Evolutionary conservation across 352 stramenopile genomes (phyloP).

Genomic region (Phytophthora sansomeana): DNA sequence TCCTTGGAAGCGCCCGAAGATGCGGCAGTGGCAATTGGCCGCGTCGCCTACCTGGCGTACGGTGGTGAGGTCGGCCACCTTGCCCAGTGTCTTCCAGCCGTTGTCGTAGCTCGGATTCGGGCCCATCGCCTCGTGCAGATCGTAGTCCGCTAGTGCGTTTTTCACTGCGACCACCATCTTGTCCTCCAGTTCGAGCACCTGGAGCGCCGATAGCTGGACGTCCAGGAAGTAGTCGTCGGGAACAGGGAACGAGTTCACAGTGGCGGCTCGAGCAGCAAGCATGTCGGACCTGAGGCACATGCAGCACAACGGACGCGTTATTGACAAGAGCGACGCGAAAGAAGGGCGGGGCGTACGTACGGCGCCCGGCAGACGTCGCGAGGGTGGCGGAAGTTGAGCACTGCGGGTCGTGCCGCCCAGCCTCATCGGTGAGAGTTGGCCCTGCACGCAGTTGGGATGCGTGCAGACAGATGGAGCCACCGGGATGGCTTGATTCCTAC

Average conservation of each 20-base stretch:
- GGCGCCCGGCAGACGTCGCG: conserved; percentile 1
- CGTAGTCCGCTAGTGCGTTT: conserved; percentile 53
- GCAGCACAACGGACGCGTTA: conserved; percentile 3
- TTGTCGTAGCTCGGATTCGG: conserved; percentile 30
- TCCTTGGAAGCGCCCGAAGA: conserved; percentile 60
- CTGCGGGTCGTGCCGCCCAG: conserved; percentile 14
- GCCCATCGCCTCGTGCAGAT: conserved; percentile 53
- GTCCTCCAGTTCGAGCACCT: conserved; percentile 43
- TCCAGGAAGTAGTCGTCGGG: conserved; percentile 54
- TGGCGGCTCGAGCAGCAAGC: conserved; percentile 12
- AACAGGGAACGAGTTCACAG: conserved; percentile 36
- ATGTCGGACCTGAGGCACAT: conserved; percentile 18
- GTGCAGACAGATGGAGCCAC: conserved; percentile 33
- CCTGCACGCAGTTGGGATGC: conserved; percentile 29
- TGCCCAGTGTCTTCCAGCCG: conserved; percentile 39
- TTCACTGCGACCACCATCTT: conserved; percentile 47
- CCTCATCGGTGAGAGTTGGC: conserved; percentile 10
- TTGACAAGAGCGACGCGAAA: conserved; percentile 3
- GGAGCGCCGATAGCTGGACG: conserved; percentile 37
- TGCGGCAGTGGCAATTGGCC: conserved; percentile 43
- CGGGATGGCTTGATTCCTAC: conserved; percentile 20
- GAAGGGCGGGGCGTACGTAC: conserved; percentile 5
- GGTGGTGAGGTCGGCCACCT: conserved; percentile 36
- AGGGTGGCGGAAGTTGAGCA: conserved; percentile 20
- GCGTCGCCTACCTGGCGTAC: conserved; percentile 30